These are phyloP conservation scores for Ogataea paraovalis DNA, from an alignment of 805 yeast species.

Conservation along the genomic window DNA sequence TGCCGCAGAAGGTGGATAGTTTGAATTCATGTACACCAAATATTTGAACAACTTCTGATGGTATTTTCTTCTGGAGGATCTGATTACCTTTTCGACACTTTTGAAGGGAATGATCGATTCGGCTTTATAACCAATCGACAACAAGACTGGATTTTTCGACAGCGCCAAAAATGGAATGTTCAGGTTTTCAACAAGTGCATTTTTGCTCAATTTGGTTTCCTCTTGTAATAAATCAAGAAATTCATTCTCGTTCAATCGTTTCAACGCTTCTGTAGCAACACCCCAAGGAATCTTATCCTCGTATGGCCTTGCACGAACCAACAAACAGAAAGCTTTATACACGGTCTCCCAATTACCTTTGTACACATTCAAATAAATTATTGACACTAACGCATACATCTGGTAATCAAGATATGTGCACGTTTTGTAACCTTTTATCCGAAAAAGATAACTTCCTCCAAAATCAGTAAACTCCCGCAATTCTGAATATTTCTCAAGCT, in stretches of 20 bases:
- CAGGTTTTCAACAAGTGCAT: not conserved
- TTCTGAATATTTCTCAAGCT: conserved; percentile 10
- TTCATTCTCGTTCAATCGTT: conserved; percentile 23
- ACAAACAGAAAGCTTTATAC: conserved; percentile 45
- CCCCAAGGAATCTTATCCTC: conserved; percentile 64
- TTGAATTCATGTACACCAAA: conserved; percentile 15
- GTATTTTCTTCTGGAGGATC: not conserved
- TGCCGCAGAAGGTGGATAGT: conserved; percentile 8
- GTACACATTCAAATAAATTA: conserved; percentile 47
- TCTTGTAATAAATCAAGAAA: conserved; percentile 7
- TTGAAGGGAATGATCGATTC: conserved; percentile 1
- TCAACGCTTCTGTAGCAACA: conserved; percentile 53
- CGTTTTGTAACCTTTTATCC: not conserved
- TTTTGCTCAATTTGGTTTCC: not conserved
- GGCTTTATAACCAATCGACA: not conserved
- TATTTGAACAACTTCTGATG: conserved; percentile 14
- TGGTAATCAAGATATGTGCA: not conserved
- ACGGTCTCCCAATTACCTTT: conserved; percentile 53
- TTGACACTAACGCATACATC: conserved; percentile 33
- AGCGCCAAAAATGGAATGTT: not conserved
- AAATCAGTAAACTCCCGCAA: not conserved
- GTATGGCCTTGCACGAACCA: conserved; percentile 44
- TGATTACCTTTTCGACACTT: conserved; percentile 2
- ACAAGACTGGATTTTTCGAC: conserved; percentile 1
- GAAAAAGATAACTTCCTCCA: not conserved